A percentile compares a stretch with the other conserved stretches of the same genome.
phyloP scores from a whole-genome alignment of 768 basidiomycete species.

The Amanita rimosa region DNA sequence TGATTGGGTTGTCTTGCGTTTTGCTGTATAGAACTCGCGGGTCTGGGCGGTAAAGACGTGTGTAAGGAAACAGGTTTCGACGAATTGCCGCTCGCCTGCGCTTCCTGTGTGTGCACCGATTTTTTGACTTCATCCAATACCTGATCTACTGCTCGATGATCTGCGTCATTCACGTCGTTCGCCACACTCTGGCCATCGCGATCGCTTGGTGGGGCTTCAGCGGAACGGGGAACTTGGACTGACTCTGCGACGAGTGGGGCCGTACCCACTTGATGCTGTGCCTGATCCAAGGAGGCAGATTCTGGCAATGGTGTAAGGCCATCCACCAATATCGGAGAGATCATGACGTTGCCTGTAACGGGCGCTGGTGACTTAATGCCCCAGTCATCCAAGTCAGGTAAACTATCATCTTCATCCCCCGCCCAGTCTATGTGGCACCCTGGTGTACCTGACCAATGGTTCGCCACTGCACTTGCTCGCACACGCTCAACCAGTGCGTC shows the following conservation, averaged over 20 bases:
- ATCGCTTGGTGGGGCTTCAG: not conserved
- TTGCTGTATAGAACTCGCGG: not conserved
- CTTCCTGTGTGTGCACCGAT: not conserved
- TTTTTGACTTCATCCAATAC: too few species aligned
- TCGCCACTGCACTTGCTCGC: slow-evolving; percentile 60
- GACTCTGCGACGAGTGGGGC: not conserved
- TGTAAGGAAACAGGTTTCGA: slow-evolving; percentile 9
- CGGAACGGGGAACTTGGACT: not conserved
- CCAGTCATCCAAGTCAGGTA: slow-evolving; percentile 85
- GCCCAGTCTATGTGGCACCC: slow-evolving; percentile 86
- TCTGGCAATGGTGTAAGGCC: slow-evolving; percentile 48
- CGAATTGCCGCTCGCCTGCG: not conserved
- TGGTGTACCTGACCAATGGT: slow-evolving; percentile 55
- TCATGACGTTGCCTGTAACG: slow-evolving; percentile 26
- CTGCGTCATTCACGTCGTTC: not conserved
- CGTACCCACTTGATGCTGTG: not conserved
- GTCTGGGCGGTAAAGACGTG: slow-evolving; percentile 12
- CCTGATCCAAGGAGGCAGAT: not conserved
- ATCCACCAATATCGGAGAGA: slow-evolving; percentile 61
- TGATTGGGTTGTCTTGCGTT: slow-evolving; percentile 7
- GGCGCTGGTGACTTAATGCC: slow-evolving; percentile 41
- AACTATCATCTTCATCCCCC: slow-evolving; percentile 71
- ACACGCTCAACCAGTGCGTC: slow-evolving; percentile 74
- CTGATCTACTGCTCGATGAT: not conserved
- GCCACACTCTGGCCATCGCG: not conserved